Percentiles rank a stretch among this genome's conserved stretches.
Evolutionary conservation across 2,329 filamentous ascomycete genomes (phyloP).

Genomic region (Cordyceps tenuipes): DNA sequence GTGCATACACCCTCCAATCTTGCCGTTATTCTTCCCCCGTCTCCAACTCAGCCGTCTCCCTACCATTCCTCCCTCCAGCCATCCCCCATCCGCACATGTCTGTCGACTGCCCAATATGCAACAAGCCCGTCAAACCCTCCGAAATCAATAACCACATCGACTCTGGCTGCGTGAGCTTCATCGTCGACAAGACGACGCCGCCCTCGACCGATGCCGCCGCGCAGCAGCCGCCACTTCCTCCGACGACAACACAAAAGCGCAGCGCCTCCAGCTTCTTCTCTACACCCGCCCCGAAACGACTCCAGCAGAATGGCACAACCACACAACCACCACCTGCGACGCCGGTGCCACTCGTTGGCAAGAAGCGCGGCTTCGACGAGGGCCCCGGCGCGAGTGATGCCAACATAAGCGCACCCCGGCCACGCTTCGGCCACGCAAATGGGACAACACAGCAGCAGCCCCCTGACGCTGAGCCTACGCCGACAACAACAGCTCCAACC

Average conservation of each 20-base stretch:
- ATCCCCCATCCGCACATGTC: slow-evolving; percentile 20
- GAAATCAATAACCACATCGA: slow-evolving; percentile 91
- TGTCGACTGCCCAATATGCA: slow-evolving; percentile 77
- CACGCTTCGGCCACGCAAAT: slow-evolving; percentile 1
- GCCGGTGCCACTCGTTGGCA: slow-evolving; percentile 27
- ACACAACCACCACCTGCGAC: slow-evolving; percentile 20
- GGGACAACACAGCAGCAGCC: not conserved
- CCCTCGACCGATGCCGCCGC: slow-evolving; percentile 21
- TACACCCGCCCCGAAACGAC: slow-evolving; percentile 50
- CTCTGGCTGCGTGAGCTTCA: slow-evolving; percentile 62
- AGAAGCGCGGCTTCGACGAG: slow-evolving; percentile 47
- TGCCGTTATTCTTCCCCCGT: no score
- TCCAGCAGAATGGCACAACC: slow-evolving; percentile 33
- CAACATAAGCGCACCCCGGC: slow-evolving; percentile 10
- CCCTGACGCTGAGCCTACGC: slow-evolving; percentile 2
- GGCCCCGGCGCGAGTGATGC: slow-evolving; percentile 34
- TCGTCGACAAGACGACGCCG: slow-evolving; percentile 44
- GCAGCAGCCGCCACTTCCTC: slow-evolving; percentile 12
- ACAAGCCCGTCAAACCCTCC: slow-evolving; percentile 58
- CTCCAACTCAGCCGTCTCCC: not conserved
- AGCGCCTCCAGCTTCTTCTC: slow-evolving; percentile 53
- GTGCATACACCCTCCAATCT: not conserved
- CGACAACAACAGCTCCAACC: not conserved
- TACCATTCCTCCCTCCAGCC: not conserved
- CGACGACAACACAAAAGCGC: slow-evolving; percentile 40